Evolutionary conservation across 345 rosid species (phyloP), one percentile per base, ranked within the genome.

Genomic region (Melastoma malabathricum): DNA sequence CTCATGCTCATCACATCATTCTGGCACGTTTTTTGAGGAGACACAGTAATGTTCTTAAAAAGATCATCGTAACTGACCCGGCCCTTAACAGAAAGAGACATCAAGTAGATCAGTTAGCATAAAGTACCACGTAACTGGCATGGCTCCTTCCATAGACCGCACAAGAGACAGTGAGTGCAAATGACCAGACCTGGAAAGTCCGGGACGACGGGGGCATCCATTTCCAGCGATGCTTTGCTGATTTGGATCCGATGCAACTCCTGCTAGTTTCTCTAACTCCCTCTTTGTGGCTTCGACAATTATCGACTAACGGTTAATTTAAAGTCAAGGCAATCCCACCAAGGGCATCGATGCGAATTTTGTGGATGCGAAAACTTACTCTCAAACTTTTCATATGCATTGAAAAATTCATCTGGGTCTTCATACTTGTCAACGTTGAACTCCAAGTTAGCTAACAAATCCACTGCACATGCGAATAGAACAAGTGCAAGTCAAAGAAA

Each of bases 261-360:
- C 94, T 13, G 75, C 78, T 72, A 76, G 93, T 64, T 67, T 90
- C 60, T 77, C 67, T 68, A 84, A 69, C 66, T 90, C 98, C 55
- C 64, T 72, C 58, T 59, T 72, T 31, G 92, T 86, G 72, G 68
- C 96, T 86, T 12, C 44, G 51, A 63, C 51, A 29, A 69, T 58
- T 48, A 48, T 31, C 56, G 44, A 29, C 18, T 31, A 51, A 45
- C 13, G 18, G 63, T 25, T 48, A 56, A 56, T 31, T 20, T 39
- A 34, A 44, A 38, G 16, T 46, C 10, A 1, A 34, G 23, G 10
- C 50, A n/a, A 47, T 31, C 2, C 8, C 2, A 44, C 15, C 19
- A 3, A 55, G 43, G 34, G 23, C 25, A 19, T 17, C 16, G 14
- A 5, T 43, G 27, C 19, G 34, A 44, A 43, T n/a, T 18, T 8